Base-by-base conservation (phyloP, 176 grass and related monocot genomes). In the Elaeis guineensis region DNA sequence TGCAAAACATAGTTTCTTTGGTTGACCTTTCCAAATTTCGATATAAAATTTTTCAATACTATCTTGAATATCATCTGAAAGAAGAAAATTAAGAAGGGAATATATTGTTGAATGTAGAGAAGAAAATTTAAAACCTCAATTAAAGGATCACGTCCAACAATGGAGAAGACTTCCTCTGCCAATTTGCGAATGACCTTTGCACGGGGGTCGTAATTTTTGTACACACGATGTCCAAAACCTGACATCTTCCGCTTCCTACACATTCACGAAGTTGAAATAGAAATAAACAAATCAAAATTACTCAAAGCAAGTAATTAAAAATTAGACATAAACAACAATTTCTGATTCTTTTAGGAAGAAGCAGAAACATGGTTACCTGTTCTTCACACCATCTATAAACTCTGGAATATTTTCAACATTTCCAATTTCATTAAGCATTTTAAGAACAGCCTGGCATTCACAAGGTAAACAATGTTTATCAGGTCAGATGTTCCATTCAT, bases 171-270 rank as follows among this genome's bases (percentile, higher is more conserved):
- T 70, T 92, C 93, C 24, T 97, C 93, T 61, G 93, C 87, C 72
- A 97, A 80, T 63, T 91, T 92, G 30, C 84, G 72, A 61, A 97
- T 83, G 49, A 97, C 93, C 75, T 97, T 97, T 64, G 93, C 93
- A 75, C 87, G 83, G 69, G 93, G 93, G 54, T 97, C 93, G 57
- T 97, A 97, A 49, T 97, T 97, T 72, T 92, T 97, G 52, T 97
- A 97, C 51, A 97, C 93, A 67, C 93, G 83, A 62, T 97, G 93
- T 6, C 93, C 87, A 51, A 97, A 97, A 52, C 93, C 87, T 16
- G 87, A 97, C 87, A 97, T 80, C 79, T 97, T 97, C 63, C 81
- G 75, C 79, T 91, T 97, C 81, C 87, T 97, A 69, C 3, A 12
- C 11, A 44, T 44, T 44, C 35, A 44, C 0, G 2, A 2, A 44